A percentile compares a stretch with the other conserved stretches of the same genome.
These are phyloP conservation scores for Guillardia theta DNA, from an alignment of 78 protist genomes.

Conservation along the genomic window DNA sequence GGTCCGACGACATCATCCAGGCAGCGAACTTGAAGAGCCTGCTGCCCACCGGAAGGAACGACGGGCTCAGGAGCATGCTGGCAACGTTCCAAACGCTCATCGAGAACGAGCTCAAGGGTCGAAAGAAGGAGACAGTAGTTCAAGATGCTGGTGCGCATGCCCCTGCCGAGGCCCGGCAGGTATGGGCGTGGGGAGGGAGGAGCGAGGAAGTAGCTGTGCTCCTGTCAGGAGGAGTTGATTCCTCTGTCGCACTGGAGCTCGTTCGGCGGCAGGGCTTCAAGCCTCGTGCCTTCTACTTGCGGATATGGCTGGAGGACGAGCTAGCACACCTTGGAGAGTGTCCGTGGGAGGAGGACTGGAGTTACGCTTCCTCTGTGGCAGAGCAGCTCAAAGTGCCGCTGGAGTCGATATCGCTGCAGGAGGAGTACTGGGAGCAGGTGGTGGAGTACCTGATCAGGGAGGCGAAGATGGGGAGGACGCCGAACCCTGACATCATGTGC, in stretches of 20 bases:
- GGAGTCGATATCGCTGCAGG: conserved; percentile 19
- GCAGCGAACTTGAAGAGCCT: neutral
- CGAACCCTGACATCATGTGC: conserved; percentile 53
- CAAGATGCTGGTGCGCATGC: neutral
- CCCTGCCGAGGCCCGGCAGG: neutral
- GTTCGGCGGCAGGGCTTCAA: neutral
- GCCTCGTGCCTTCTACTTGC: conserved; percentile 25
- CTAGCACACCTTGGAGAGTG: conserved; percentile 23
- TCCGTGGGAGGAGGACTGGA: conserved; percentile 56
- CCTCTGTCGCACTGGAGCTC: conserved; percentile 30
- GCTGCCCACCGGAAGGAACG: neutral
- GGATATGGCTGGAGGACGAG: conserved; percentile 50
- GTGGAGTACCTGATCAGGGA: conserved; percentile 32
- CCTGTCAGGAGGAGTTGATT: conserved; percentile 42
- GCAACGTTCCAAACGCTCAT: neutral
- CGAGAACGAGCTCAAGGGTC: neutral
- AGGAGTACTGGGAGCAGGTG: conserved; percentile 35
- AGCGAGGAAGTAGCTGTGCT: conserved; percentile 38
- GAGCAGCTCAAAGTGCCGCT: conserved; percentile 9
- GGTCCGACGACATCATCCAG: neutral
- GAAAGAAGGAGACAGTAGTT: neutral
- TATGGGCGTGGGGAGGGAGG: neutral
- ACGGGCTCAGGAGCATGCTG: neutral
- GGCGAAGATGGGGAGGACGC: conserved; percentile 31
- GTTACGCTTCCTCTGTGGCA: neutral